These are phyloP conservation scores for Tylopilus intermedius DNA, from an alignment of 768 basidiomycete species.

Conservation along the genomic window DNA sequence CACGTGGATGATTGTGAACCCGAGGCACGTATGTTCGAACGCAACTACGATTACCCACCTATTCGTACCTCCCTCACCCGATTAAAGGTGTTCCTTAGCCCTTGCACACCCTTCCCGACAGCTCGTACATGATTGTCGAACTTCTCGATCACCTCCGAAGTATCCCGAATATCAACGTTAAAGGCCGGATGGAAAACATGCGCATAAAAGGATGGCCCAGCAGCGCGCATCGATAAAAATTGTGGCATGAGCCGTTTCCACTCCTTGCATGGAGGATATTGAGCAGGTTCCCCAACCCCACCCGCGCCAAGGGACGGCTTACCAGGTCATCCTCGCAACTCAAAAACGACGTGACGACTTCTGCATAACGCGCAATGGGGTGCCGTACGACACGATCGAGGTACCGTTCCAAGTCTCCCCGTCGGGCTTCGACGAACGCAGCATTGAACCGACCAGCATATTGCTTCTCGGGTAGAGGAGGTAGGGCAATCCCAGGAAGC, in stretches of 20 bases:
- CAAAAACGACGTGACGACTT: constrained; percentile 76
- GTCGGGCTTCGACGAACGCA: constrained; percentile 77
- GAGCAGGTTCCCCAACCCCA: neutral
- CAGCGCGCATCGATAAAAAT: constrained; percentile 55
- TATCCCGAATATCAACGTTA: constrained; percentile 75
- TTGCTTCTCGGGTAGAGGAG: constrained; percentile 81
- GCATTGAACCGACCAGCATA: constrained; percentile 76
- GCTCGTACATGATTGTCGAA: constrained; percentile 66
- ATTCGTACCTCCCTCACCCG: constrained; percentile 61
- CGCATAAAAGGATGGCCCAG: constrained; percentile 74
- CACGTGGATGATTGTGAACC: neutral
- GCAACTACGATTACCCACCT: constrained; percentile 39
- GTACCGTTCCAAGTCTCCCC: constrained; percentile 80
- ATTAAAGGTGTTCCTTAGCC: constrained; percentile 56
- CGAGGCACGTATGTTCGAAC: neutral
- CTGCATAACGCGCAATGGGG: constrained; percentile 72
- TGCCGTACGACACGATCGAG: constrained; percentile 65
- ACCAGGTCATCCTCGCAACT: constrained; percentile 72
- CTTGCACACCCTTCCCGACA: constrained; percentile 65
- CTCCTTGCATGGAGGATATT: constrained; percentile 43
- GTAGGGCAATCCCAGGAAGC: constrained; percentile 72
- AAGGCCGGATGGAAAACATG: constrained; percentile 82
- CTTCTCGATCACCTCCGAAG: constrained; percentile 48
- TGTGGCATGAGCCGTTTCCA: constrained; percentile 62
- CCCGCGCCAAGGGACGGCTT: constrained; percentile 27